Conservation (phyloP, 106 monocot genomes). For the Allium cepa region DNA sequence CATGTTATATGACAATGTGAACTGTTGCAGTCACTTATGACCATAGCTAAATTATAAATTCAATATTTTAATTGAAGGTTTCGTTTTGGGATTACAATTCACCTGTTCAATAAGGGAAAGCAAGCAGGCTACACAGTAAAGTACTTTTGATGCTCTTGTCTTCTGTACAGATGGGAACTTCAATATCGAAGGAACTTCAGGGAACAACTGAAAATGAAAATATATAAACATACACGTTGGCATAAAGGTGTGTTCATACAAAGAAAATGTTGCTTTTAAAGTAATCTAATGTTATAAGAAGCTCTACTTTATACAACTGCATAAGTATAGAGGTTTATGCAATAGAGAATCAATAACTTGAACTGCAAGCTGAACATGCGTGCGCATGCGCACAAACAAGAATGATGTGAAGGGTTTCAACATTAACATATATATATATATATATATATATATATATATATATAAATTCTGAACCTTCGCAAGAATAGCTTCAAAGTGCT, state of each 20-base stretch:
- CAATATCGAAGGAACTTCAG: constrained; percentile 36
- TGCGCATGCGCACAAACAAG: no score
- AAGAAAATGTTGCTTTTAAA: background rate
- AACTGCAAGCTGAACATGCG: no score
- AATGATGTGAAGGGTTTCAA: no score
- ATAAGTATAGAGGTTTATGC: no score
- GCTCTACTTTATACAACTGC: no score
- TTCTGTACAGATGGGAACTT: constrained; percentile 28
- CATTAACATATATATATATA: no score
- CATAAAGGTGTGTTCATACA: background rate
- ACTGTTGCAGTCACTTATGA: no score
- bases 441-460: no score
- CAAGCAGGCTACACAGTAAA: constrained; percentile 78
- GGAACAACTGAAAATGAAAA: constrained; percentile 56
- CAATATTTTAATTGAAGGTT: background rate
- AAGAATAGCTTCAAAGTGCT: constrained; percentile 72
- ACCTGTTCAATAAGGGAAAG: constrained; percentile 96
- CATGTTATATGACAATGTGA: background rate
- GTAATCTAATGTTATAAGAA: background rate
- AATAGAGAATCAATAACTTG: no score
- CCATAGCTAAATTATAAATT: background rate
- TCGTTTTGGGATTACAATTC: background rate
- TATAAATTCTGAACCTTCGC: constrained; percentile 32
- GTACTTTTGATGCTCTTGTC: constrained; percentile 51
- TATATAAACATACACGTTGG: background rate